Conservation (phyloP, 2,329 filamentous ascomycete genomes). For the Colletotrichum sp. region DNA sequence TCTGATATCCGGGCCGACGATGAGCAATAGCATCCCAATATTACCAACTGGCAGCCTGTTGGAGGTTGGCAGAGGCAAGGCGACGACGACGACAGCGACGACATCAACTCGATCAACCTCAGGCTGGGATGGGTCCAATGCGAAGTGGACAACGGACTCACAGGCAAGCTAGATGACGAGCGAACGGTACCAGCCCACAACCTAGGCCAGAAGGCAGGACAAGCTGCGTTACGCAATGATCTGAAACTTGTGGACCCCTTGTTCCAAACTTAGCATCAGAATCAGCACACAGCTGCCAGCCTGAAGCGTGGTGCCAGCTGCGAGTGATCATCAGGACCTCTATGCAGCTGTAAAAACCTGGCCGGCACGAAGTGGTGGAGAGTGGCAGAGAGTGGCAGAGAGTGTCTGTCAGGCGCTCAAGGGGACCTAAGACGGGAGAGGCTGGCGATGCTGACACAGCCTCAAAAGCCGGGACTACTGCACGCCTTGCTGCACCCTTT, state of each 20-base stretch:
- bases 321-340: neutral
- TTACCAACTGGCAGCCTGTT: neutral
- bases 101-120: neutral
- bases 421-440: neutral
- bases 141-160: neutral
- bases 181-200: neutral
- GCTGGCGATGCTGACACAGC: constrained; percentile 25
- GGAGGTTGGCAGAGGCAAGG: neutral
- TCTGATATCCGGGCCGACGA: neutral
- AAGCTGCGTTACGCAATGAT: constrained; percentile 11
- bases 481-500: constrained; percentile 11
- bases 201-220: neutral
- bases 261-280: constrained; percentile 21
- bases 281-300: neutral
- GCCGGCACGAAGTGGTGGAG: neutral
- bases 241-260: constrained; percentile 14
- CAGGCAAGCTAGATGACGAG: neutral
- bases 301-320: neutral
- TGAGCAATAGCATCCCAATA: neutral
- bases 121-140: constrained; percentile 2
- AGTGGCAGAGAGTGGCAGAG: neutral
- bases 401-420: neutral
- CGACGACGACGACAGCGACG: neutral
- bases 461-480: constrained; percentile 20
- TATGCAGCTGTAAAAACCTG: neutral